A percentile compares a stretch with the other conserved stretches of the same genome.
These are phyloP conservation scores for Pleurotus giganteus DNA, from an alignment of 768 basidiomycete species.

Conservation along the genomic window DNA sequence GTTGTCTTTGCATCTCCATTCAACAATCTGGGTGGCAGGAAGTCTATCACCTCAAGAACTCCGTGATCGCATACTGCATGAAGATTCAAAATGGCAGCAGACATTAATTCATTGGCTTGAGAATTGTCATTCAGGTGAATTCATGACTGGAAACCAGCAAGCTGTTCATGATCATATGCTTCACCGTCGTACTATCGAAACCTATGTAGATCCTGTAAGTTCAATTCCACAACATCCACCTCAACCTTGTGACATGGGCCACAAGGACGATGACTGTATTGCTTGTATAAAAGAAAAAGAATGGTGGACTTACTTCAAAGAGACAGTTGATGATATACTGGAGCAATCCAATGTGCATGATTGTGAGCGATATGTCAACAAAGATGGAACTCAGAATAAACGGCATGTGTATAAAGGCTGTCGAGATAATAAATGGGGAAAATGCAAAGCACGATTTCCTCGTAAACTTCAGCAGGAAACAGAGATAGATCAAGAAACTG, in stretches of 20 bases:
- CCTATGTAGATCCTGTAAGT: constrained; percentile 21
- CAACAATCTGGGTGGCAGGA: not conserved
- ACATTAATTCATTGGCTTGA: constrained; percentile 30
- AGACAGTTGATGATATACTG: constrained; percentile 27
- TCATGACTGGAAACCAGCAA: constrained; percentile 19
- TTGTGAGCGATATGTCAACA: constrained; percentile 16
- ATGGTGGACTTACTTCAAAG: constrained; percentile 17
- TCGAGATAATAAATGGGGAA: no score
- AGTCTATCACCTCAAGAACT: not conserved
- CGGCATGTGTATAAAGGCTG: no score
- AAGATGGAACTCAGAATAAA: constrained; percentile 15
- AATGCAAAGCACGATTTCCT: constrained; percentile 28
- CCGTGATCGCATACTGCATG: not conserved
- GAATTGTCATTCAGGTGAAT: constrained; percentile 27
- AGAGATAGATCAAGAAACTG: constrained; percentile 25
- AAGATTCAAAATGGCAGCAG: constrained; percentile 12
- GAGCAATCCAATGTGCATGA: constrained; percentile 26
- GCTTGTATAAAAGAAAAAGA: constrained; percentile 13
- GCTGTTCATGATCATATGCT: constrained; percentile 12
- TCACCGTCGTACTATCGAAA: not conserved
- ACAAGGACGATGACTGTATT: constrained; percentile 18
- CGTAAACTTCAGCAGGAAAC: constrained; percentile 9
- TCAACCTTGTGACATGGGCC: not conserved
- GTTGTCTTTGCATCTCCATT: not conserved
- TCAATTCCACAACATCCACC: constrained; percentile 23